Evolutionary conservation across 176 grass and related monocot genomes (phyloP).

Genomic region (Cocos nucifera): DNA sequence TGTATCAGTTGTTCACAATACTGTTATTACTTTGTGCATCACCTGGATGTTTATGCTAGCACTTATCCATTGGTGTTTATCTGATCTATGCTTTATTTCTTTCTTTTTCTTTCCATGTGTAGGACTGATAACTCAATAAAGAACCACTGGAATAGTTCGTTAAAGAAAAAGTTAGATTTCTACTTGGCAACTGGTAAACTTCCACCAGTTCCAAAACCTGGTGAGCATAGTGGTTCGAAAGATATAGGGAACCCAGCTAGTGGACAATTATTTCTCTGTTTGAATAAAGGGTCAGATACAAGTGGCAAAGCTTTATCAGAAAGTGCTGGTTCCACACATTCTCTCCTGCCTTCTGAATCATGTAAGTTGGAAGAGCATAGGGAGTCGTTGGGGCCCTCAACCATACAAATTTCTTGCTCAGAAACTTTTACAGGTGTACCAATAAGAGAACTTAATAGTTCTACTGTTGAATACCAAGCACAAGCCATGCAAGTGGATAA

Average conservation of each 20-base stretch:
- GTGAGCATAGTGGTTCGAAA: constrained; percentile 34
- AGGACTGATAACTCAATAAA: constrained; percentile 99
- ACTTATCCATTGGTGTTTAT: no score
- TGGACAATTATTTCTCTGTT: constrained; percentile 27
- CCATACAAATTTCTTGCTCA: constrained; percentile 16
- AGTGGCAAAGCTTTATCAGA: constrained; percentile 27
- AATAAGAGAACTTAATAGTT: constrained; percentile 30
- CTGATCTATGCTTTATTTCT: neutral
- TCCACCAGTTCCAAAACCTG: constrained; percentile 26
- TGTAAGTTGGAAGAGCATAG: constrained; percentile 25
- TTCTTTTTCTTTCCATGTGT: constrained; percentile 17
- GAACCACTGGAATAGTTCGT: constrained; percentile 99
- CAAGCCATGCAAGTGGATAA: constrained; percentile 14
- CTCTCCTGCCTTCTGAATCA: constrained; percentile 21
- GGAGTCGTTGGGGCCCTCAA: constrained; percentile 24
- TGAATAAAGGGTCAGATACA: constrained; percentile 19
- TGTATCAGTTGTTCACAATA: no score
- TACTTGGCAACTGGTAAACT: constrained; percentile 30
- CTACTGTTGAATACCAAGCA: constrained; percentile 22
- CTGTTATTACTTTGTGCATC: no score
- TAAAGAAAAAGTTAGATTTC: constrained; percentile 82
- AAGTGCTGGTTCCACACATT: constrained; percentile 22
- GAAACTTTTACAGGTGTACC: constrained; percentile 19
- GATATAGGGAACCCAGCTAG: constrained; percentile 15
- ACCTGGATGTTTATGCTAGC: no score